Base-by-base conservation (phyloP, 768 basidiomycete genomes). In the Tricholoma hemisulphureum region DNA sequence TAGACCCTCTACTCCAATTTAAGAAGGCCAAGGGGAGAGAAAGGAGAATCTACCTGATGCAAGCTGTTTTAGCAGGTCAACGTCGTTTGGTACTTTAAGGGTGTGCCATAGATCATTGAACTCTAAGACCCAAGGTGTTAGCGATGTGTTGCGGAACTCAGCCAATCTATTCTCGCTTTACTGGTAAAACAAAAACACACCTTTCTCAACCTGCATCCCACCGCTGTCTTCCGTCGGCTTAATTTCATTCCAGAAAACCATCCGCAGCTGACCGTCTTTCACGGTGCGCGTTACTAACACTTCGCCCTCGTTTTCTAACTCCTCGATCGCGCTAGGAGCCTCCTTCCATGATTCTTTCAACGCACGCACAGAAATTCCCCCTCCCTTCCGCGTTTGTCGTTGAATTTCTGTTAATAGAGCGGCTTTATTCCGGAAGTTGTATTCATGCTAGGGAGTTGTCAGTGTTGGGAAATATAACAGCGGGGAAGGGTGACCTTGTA, bases 291-390 rank as follows among this genome's bases (percentile, higher is more conserved):
- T 95, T n/a, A 93, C 89, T 37, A 94, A 80, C 1, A 94, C 91
- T 56, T 93, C 89, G 0, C 92, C 93, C 64, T 91, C 89, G 66
- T 89, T 83, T 69, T 93, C 92, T n/a, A 95, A 78, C 70, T 95
- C 91, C 67, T 94, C 91, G 43, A 95, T 87, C 0, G 89, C 91
- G 43, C 80, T 75, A 1, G 88, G 87, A 0, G 93, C 90, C 62
- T 91, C 90, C 64, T 91, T 89, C 93, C 94, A 97, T 13, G 90
- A 88, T 69, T 96, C 93, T 66, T 95, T 93, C 39, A 97, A 75
- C 1, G 85, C 80, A 18, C 91, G 85, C 28, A 96, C 88, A 13
- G 91, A 84, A 28, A 96, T 84, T 3, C 93, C 93, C 2, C 91
- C 89, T 10, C 92, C 93, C 63, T 87, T 88, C 26, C 86, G 84